Base-by-base conservation (phyloP, 1,139 yeast species). In the Taphrina pruni region DNA sequence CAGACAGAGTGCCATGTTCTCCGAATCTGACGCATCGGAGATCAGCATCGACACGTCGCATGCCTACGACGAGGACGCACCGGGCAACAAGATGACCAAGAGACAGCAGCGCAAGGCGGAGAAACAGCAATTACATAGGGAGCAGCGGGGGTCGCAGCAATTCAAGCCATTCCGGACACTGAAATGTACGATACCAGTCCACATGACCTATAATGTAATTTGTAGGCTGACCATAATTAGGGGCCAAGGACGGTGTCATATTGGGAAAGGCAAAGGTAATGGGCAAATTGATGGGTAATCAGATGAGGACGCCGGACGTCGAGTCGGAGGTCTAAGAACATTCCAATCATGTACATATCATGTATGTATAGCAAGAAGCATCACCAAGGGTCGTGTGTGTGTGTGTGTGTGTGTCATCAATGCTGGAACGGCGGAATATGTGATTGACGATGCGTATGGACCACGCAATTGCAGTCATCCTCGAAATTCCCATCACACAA, bases 91-190 rank as follows among this genome's bases (percentile, higher is more conserved):
- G 57, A 54, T 38, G 57, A 35, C 57, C 9, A 20, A 38, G 50
- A 38, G 60, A 17, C 41, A 38, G 26, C 12, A 17, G 38, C 50
- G 50, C 8, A 41, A 56, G 36, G 50, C 46, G 46, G 62, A 58
- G 26, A 58, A 36, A 36, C 35, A 45, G 54, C 39, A 45, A 17
- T n/a, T 45, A 32, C 51, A 58, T 32, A 21, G 54, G 38, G 35
- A 58, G 35, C 62, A 58, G 35, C 51, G 62, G 14, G 62, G 62
- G 11, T 58, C 62, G 41, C 43, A 36, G 62, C 62, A 58, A n/a
- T 58, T 58, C 62, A 58, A 58, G 62, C 54, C 62, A 11, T 26
- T 58, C 12, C 20, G 62, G 12, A 45, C 62, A 14, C 12, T 58
- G 52, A 58, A 58, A 7, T 58, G 54, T 50, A 21, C 4, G 54